Evolutionary conservation across 2,329 filamentous ascomycete genomes (phyloP), one percentile per base, ranked within the genome.

Genomic region (Fusarium graminum): DNA sequence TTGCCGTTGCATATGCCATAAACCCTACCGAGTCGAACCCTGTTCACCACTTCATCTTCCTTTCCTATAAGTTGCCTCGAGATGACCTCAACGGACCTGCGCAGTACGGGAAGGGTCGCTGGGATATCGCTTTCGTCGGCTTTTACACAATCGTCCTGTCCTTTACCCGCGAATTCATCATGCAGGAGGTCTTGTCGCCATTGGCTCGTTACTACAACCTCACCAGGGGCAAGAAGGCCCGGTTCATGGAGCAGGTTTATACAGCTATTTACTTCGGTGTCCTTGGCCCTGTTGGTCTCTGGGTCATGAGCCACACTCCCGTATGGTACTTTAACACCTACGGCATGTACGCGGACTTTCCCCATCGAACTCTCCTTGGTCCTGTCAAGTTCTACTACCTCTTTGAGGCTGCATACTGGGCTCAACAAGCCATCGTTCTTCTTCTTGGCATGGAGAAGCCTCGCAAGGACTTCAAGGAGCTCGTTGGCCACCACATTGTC

Each of bases 211-310:
- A 82, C 69, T 88, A 83, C 53, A 91, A 92, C 16, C 88, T 97
- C 74, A 88, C 86, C 65, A 86, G 89, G 56, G 88, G 85, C 66
- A 97, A 97, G 81, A 93, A 95, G 74, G 86, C 90, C 16, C 90
- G 94, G 32, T 97, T 97, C 84, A 95, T 97, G 92, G 94, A 98
- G 79, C 94, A 98, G 80, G 88, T 91, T 74, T 98, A 98, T 80
- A 97, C 94, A 2, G 94, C 93, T 26, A 82, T 97, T 52, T 97
- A 98, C 84, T 97, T 97, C 78, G 88, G 80, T 42, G 77, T 95
- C 58, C 89, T 96, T 57, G 93, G 93, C 2, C 93, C 93, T 3
- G 90, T 89, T 54, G 94, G 94, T 52, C 78, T 97, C 73, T 97
- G 91, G 76, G 92, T 97, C 76, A 97, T 98, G 94, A 91, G 86